These are phyloP conservation scores for Evernia prunastri DNA, from an alignment of 495 filamentous ascomycete species.

Conservation along the genomic window DNA sequence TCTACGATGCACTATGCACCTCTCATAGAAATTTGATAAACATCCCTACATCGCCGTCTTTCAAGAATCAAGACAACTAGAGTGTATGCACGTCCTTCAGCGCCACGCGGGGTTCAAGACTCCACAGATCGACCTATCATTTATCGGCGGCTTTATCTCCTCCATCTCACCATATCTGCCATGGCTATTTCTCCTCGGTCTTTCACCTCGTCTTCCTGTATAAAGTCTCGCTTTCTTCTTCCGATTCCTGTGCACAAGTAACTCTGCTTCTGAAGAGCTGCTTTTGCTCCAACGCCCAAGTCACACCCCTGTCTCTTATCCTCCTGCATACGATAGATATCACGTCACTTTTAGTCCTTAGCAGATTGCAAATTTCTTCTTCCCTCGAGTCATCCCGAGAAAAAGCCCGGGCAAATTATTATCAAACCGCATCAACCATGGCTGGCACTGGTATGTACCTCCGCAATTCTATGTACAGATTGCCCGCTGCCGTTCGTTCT, in stretches of 20 bases:
- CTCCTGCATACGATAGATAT: not conserved
- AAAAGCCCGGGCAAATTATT: not conserved
- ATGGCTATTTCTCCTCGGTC: slow-evolving; percentile 5
- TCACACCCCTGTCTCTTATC: not conserved
- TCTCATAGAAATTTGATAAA: not conserved
- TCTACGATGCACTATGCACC: not conserved
- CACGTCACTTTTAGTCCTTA: slow-evolving; percentile 1
- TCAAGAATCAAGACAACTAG: not conserved
- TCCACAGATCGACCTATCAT: slow-evolving; percentile 10
- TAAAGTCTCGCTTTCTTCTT: not conserved
- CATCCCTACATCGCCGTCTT: not conserved
- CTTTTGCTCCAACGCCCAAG: not conserved
- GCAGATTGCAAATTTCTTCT: not conserved
- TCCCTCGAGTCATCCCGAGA: not conserved
- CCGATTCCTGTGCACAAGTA: not conserved
- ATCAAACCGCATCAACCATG: slow-evolving; percentile 8
- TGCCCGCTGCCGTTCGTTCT: slow-evolving; percentile 13
- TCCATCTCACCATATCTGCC: not conserved
- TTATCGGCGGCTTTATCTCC: slow-evolving; percentile 9
- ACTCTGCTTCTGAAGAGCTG: not conserved
- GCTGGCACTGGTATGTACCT: slow-evolving; percentile 19
- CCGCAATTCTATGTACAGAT: slow-evolving; percentile 4
- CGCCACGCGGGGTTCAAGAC: not conserved
- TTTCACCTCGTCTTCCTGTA: not conserved
- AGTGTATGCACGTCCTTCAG: not conserved